Evolutionary conservation across 179 eudicot species (phyloP), one percentile per base, ranked within the genome.

Genomic region (Patellifolia procumbens): DNA sequence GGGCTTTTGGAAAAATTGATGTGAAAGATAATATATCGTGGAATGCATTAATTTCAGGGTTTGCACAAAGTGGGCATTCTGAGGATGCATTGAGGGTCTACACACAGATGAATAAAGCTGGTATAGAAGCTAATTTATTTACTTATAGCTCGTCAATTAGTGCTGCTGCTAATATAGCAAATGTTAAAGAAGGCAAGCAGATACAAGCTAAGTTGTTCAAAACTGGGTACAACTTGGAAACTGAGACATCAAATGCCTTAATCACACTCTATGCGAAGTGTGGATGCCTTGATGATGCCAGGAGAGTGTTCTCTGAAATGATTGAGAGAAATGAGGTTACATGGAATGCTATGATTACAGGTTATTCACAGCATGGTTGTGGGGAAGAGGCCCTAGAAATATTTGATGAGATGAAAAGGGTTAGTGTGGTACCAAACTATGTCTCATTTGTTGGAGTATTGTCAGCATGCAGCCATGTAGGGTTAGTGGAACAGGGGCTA

Each of bases 331-430:
- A 88, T 80, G 92, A 88, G 75, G 76, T 93, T 68, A 87, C 97
- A 16, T 95, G 97, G 95, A 95, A 95, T 88, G 91, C 97, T 61
- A 93, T 93, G 90, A 93, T 95, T 45, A 85, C 97, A 51, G 95
- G 93, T 35, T 90, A 88, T 76, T 88, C 99, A 63, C 97, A 92
- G 85, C 99, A 95, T 80, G 99, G 97, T 68, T 81, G 78, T 76
- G 97, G 99, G 55, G 76, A 49, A 43, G 86, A 86, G 45, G 86
- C 81, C 35, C 58, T 86, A 46, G 67, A 79, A 61, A 72, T 79
- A n/a, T 86, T 83, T 28, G 78, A 81, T 58, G 85, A 79, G 76
- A 86, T 86, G 88, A 85, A 81, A 81, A 79, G 76, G 49, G 72
- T 28, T 32, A 85, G 77, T 75, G 58, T 79, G 70, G 58, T 64